Evolutionary conservation across 2,329 filamentous ascomycete genomes (phyloP).

Genomic region (Nakataea oryzae): DNA sequence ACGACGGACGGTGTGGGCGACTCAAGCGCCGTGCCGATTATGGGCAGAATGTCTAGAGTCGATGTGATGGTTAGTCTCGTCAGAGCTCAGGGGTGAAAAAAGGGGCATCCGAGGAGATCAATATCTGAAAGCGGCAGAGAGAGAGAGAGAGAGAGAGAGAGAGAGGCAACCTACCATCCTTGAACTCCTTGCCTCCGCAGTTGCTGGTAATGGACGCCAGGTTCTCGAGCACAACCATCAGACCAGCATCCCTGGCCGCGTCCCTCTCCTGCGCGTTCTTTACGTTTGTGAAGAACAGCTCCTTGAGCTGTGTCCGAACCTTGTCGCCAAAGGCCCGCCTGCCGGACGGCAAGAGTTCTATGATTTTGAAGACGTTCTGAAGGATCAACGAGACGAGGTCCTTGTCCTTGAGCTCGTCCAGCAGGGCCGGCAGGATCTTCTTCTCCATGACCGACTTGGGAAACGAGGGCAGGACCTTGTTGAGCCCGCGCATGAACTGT

Average conservation of each 20-base stretch:
- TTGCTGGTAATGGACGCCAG: conserved; percentile 67
- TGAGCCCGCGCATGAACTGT: conserved; percentile 81
- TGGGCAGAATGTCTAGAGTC: conserved; percentile 67
- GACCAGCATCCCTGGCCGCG: conserved; percentile 71
- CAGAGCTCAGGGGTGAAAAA: not conserved
- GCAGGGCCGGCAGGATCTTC: conserved; percentile 77
- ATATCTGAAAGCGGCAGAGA: too few species aligned
- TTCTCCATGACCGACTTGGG: conserved; percentile 90
- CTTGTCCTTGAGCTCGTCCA: conserved; percentile 90
- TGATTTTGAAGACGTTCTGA: conserved; percentile 85
- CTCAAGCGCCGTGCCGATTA: conserved; percentile 74
- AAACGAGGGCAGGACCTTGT: conserved; percentile 82
- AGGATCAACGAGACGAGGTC: conserved; percentile 78
- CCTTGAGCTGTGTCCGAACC: conserved; percentile 74
- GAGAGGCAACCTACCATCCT: conserved; percentile 55
- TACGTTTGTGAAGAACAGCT: conserved; percentile 61
- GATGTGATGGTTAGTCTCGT: not conserved
- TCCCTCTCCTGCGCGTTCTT: conserved; percentile 64
- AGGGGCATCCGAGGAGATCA: conserved; percentile 4
- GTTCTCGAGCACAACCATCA: conserved; percentile 87
- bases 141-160: not conserved
- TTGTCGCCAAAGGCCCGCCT: conserved; percentile 74
- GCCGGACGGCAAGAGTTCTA: conserved; percentile 66
- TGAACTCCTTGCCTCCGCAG: conserved; percentile 84
- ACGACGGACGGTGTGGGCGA: conserved; percentile 83